Evolutionary conservation across 1,284 basidiomycete species (phyloP), one percentile per base, ranked within the genome.

Genomic region (Sparassis latifolia): DNA sequence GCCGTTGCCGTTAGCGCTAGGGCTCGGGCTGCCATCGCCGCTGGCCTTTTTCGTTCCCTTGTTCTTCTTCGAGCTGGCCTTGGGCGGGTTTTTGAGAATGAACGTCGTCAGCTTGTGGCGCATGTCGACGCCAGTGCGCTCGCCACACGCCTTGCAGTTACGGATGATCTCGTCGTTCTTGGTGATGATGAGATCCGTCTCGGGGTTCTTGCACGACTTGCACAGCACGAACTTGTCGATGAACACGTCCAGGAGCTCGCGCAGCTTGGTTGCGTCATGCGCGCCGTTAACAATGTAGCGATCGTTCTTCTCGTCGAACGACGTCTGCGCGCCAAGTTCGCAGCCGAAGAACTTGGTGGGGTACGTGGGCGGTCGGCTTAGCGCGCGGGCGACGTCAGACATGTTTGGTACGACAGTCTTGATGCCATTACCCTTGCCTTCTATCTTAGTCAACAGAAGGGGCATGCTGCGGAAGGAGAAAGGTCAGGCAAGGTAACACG

Each of bases 271-370:
- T 37, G 93, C 87, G 61, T 97, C 86, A 69, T 99, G 97, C 20
- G 92, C 92, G 50, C 97, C 97, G 62, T 99, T 99, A 70, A 99
- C 95, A 60, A 99, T 98, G 78, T 97, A 99, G 42, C 95, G 84
- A 62, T 99, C 97, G 64, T 89, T 92, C 72, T 94, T 95, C 68
- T 96, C 92, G 69, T 97, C 94, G 67, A 93, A 88, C 30, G 94
- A 87, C 42, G 95, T 97, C 72, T 99, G 96, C 32, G 97, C 97
- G 57, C 97, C 97, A 53, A 99, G 87, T 71, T 99, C 97, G 68
- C 89, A 96, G 41, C 97, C 97, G 63, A 99, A 99, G 79, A 95
- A 99, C 75, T 99, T 99, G 71, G 95, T 98, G 49, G 96, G 90
- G 69, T 98, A 96, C 48, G 92, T 84, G 33, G 97, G 90, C 56